Evolutionary conservation across 2,329 filamentous ascomycete species (phyloP).

Genomic region (Bipolaris victoriae): DNA sequence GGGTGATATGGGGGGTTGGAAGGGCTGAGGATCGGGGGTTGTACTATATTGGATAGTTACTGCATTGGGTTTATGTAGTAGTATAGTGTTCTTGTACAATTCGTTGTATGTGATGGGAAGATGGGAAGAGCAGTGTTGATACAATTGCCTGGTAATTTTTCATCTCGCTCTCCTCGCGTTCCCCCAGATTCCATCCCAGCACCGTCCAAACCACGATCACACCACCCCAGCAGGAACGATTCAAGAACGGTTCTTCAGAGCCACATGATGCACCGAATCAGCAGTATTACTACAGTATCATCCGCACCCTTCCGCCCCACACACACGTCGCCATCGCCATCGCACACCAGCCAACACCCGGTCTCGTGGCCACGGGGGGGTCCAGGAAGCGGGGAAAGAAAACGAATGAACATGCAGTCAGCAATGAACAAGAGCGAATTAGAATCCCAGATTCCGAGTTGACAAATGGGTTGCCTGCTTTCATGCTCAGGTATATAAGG

Average conservation of each 20-base stretch:
- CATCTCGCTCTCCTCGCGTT: too few relatives aligned
- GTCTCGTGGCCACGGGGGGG: conserved; percentile 16
- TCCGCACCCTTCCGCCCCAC: conserved; percentile 21
- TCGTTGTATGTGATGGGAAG: too few relatives aligned
- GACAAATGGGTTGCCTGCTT: too few relatives aligned
- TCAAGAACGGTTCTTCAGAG: neutral
- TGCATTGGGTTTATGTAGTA: too few relatives aligned
- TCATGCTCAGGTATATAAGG: neutral
- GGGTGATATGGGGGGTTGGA: too few relatives aligned
- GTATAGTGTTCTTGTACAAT: too few relatives aligned
- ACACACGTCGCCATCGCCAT: conserved; percentile 1
- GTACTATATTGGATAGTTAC: too few relatives aligned
- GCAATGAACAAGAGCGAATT: neutral
- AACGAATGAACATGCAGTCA: neutral
- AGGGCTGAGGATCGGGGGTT: too few relatives aligned
- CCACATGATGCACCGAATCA: conserved; percentile 1
- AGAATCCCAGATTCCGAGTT: neutral
- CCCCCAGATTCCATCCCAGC: neutral
- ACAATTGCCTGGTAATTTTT: too few relatives aligned
- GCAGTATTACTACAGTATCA: neutral
- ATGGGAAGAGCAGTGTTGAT: too few relatives aligned
- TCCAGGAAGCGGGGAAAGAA: neutral
- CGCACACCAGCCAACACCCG: neutral
- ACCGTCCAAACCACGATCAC: neutral
- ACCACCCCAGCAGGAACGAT: neutral